Percentiles rank a stretch among this genome's conserved stretches.
These are phyloP conservation scores for Didymella sp. DNA, from an alignment of 2,329 filamentous ascomycete species.

Conservation along the genomic window DNA sequence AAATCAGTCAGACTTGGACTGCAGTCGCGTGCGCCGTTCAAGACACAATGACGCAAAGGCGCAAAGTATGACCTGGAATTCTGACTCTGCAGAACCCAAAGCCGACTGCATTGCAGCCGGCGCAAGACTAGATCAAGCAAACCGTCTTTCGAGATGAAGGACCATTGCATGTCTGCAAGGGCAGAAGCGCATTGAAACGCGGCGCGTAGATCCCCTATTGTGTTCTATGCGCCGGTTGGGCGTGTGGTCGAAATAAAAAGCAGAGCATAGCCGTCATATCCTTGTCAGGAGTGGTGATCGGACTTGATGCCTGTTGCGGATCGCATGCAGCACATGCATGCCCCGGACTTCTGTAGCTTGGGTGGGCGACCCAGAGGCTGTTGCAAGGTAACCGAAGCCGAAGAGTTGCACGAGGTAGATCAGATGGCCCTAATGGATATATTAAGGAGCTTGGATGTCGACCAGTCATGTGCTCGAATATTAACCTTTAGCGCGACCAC, in stretches of 20 bases:
- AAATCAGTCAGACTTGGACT: neutral
- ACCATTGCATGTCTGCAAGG: constrained; percentile 7
- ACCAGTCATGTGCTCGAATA: constrained; percentile 31
- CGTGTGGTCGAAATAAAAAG: constrained; percentile 24
- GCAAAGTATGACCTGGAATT: constrained; percentile 6
- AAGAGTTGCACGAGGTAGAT: constrained; percentile 30
- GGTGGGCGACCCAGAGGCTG: constrained; percentile 1
- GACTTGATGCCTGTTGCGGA: constrained; percentile 32
- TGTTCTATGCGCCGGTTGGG: constrained; percentile 2
- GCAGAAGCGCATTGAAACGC: constrained; percentile 6
- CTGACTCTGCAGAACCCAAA: neutral
- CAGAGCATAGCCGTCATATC: constrained; percentile 17
- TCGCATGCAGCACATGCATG: constrained; percentile 21
- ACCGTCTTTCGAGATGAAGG: neutral
- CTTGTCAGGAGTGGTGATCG: constrained; percentile 22
- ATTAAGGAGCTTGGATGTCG: constrained; percentile 26
- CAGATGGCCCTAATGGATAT: constrained; percentile 29
- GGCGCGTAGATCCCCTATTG: constrained; percentile 8
- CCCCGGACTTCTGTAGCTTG: constrained; percentile 21
- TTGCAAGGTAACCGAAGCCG: constrained; percentile 5
- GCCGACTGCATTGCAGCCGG: neutral
- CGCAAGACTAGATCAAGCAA: neutral
- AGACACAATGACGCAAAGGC: constrained; percentile 7
- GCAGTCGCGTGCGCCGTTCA: constrained; percentile 8
- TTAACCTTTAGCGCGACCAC: constrained; percentile 6